A percentile compares a stretch with the other conserved stretches of the same genome.
These are phyloP conservation scores for Picea abies DNA, from an alignment of 83 land plant genomes.

Conservation along the genomic window DNA sequence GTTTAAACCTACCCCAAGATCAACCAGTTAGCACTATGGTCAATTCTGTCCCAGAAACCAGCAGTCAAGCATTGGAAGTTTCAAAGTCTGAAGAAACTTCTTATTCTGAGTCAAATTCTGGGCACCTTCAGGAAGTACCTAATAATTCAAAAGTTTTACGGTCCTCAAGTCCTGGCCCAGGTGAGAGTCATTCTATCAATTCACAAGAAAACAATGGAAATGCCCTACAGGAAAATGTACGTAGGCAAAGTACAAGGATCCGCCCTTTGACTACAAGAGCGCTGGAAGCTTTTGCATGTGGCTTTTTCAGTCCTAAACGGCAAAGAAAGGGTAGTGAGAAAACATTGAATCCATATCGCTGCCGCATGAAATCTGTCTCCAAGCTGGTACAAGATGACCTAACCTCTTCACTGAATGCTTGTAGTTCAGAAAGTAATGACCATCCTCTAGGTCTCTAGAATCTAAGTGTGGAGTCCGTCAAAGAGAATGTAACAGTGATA, in stretches of 20 bases:
- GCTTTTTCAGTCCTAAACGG: conserved; percentile 24
- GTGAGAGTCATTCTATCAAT: neutral
- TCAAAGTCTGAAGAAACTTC: neutral
- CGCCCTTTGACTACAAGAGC: conserved; percentile 52
- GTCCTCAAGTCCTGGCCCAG: neutral
- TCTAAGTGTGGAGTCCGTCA: neutral
- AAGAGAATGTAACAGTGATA: neutral
- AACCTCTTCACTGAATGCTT: neutral
- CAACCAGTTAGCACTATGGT: neutral
- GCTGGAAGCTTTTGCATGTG: conserved; percentile 53
- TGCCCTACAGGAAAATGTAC: conserved; percentile 13
- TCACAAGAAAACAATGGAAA: neutral
- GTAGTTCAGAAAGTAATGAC: neutral
- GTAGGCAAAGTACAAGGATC: conserved; percentile 60
- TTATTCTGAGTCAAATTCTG: neutral
- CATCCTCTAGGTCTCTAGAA: neutral
- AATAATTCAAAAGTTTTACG: conserved; percentile 5
- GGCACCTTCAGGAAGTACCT: neutral
- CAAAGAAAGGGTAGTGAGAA: conserved; percentile 18
- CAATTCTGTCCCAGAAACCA: conserved; percentile 18
- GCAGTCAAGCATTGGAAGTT: conserved; percentile 21
- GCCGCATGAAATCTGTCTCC: neutral
- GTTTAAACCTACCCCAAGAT: neutral
- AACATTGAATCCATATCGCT: neutral
- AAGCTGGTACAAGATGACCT: neutral